Conservation (phyloP, 1,284 basidiomycete species). For the Ceratobasidium papillatum region DNA sequence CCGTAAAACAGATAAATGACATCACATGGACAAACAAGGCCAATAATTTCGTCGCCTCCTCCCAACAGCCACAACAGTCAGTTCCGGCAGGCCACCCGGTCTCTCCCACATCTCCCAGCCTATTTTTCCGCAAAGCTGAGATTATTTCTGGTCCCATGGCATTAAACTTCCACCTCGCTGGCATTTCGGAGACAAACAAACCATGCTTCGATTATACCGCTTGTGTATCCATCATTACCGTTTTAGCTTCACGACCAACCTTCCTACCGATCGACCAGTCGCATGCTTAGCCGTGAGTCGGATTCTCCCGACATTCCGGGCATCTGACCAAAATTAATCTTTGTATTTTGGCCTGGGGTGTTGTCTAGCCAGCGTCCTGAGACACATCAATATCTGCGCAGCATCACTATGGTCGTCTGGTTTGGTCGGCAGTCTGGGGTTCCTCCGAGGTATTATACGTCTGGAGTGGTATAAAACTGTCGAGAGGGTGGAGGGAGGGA, state of each 20-base stretch:
- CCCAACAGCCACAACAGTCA: neutral
- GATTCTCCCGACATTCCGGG: neutral
- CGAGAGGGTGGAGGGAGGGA: neutral
- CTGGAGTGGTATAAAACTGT: neutral
- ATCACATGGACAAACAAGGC: too few species aligned
- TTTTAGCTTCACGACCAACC: neutral
- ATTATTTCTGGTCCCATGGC: neutral
- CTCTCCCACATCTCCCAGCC: neutral
- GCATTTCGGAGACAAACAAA: neutral
- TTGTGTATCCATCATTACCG: neutral
- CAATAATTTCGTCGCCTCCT: too few species aligned
- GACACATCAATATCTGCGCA: neutral
- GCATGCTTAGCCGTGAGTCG: neutral
- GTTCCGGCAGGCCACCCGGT: neutral
- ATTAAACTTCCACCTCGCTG: neutral
- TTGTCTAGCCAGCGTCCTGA: neutral
- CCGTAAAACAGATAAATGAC: too few species aligned
- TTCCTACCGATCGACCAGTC: neutral
- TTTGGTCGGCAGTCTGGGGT: too few species aligned
- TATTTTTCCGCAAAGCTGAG: neutral
- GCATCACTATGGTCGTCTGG: neutral
- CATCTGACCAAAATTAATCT: constrained; percentile 21
- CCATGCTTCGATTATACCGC: neutral
- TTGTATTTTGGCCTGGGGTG: neutral
- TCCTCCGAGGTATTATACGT: constrained; percentile 3